These are phyloP conservation scores for Aethionema arabicum DNA, from an alignment of 345 rosid genomes.

Conservation along the genomic window DNA sequence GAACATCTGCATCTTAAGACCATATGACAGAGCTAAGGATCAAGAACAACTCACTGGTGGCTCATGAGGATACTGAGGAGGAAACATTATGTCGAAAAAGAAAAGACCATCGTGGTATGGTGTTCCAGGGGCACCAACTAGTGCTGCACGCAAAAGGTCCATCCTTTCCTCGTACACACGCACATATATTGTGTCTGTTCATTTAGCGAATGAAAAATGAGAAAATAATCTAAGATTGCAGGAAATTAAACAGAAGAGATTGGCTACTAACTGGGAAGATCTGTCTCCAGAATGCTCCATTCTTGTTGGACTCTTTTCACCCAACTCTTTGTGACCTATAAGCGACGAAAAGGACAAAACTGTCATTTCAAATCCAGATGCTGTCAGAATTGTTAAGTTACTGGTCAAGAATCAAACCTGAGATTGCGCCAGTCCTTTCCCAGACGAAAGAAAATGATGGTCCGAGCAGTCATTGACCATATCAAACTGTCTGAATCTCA, in stretches of 20 bases:
- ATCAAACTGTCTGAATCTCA: conserved; percentile 64
- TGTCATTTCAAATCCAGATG: conserved; percentile 10
- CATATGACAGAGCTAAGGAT: background rate
- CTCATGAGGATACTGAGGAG: conserved; percentile 78
- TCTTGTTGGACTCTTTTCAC: conserved; percentile 87
- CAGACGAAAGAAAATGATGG: conserved; percentile 64
- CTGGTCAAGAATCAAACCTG: conserved; percentile 55
- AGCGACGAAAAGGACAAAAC: conserved; percentile 14
- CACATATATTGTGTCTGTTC: conserved; percentile 73
- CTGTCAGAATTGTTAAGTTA: conserved; percentile 13
- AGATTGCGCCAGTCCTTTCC: conserved; percentile 44
- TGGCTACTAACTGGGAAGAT: conserved; percentile 72
- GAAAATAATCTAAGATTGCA: background rate
- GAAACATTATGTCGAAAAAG: conserved; percentile 86
- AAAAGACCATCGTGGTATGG: conserved; percentile 93
- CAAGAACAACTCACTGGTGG: conserved; percentile 71
- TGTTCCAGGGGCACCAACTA: conserved; percentile 83
- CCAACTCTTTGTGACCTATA: conserved; percentile 71
- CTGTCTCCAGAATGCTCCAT: conserved; percentile 71
- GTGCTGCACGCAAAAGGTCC: conserved; percentile 81
- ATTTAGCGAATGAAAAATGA: background rate
- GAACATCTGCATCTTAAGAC: conserved; percentile 6
- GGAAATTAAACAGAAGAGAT: conserved; percentile 6
- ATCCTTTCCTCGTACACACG: conserved; percentile 83
- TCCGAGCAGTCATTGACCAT: conserved; percentile 70